Base-by-base conservation (phyloP, 208 protist species). In the Crithidia expoeki region DNA sequence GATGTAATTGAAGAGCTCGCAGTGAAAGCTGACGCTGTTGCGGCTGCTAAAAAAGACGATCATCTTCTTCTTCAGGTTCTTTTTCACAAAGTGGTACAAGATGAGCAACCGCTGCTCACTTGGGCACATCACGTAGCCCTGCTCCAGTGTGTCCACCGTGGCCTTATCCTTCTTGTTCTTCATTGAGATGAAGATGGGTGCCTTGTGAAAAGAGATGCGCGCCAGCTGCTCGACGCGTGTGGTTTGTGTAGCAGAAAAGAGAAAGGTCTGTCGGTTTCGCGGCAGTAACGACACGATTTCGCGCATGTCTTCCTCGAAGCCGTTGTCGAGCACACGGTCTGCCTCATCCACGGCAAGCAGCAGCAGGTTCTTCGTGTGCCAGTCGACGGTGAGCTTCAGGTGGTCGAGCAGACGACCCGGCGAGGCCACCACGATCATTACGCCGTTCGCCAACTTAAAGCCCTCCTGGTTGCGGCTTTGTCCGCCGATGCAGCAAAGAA, bases 1-100 rank as follows among this genome's bases (percentile, higher is more conserved):
- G 68, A 99, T 99, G 88, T 99, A 99, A 88, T 99, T 99, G 70
- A 99, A 96, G 4, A 99, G 86, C 80, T 99, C 98, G 63, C 98
- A 97, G 84, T 99, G 97, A 84, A 98, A 99, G 86, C 99, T 99
- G 49, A 99, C 98, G 50, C 92, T 90, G 75, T 99, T 99, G 78
- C 98, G 98, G 46, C 92, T 98, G 61, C 95, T 98, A 53, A 99
- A 97, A 85, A 99, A 99, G 66, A 99, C 98, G 76, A 99, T 99
- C 33, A 99, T 84, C 79, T 98, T 98, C 81, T 99, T 98, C 72
- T 98, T 97, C 32, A 96, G 44, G 82, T 99, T 99, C 70, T 98
- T 98, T 83, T 99, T 99, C 7, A 99, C 86, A 84, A 99, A 99
- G 40, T 99, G 98, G 84, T 99, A 99, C 1, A 99, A 89, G 19